Conservation (phyloP, 2,329 filamentous ascomycete species). For the Pseudogymnoascus sp. region DNA sequence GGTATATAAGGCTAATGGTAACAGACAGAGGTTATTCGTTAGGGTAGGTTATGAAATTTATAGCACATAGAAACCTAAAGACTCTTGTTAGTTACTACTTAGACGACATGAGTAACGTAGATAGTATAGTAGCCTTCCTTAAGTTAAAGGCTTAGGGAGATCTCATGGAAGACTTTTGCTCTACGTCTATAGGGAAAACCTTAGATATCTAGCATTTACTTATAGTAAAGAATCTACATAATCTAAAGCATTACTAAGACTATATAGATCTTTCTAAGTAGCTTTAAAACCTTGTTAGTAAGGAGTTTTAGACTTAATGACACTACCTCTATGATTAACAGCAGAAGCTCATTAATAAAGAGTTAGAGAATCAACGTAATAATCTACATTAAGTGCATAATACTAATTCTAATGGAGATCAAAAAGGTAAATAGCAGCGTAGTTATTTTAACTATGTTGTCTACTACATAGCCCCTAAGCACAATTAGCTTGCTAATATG, state of each 20-base stretch:
- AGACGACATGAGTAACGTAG: background rate
- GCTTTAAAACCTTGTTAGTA: constrained; percentile 1
- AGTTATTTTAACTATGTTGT: constrained; percentile 10
- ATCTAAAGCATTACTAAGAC: constrained; percentile 10
- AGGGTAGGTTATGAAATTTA: constrained; percentile 11
- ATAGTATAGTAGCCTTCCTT: background rate
- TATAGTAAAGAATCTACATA: constrained; percentile 1
- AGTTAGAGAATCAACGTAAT: constrained; percentile 9
- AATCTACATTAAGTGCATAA: too few relatives aligned
- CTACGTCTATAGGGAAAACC: background rate
- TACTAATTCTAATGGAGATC: too few relatives aligned
- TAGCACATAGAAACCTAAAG: constrained; percentile 2
- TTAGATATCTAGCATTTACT: too few relatives aligned
- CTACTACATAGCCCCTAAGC: constrained; percentile 9
- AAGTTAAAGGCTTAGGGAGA: background rate
- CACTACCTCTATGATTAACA: constrained; percentile 8
- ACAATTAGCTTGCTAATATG: constrained; percentile 9
- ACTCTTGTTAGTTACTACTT: constrained; percentile 5
- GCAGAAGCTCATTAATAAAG: constrained; percentile 1
- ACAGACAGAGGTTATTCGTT: background rate
- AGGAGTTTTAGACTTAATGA: constrained; percentile 7
- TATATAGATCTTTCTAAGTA: background rate
- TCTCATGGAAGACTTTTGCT: constrained; percentile 2
- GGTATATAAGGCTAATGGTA: constrained; percentile 8
- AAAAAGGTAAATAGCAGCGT: constrained; percentile 3